Evolutionary conservation across 495 filamentous ascomycete species (phyloP), one percentile per base, ranked within the genome.

Genomic region (Neurospora sp.): DNA sequence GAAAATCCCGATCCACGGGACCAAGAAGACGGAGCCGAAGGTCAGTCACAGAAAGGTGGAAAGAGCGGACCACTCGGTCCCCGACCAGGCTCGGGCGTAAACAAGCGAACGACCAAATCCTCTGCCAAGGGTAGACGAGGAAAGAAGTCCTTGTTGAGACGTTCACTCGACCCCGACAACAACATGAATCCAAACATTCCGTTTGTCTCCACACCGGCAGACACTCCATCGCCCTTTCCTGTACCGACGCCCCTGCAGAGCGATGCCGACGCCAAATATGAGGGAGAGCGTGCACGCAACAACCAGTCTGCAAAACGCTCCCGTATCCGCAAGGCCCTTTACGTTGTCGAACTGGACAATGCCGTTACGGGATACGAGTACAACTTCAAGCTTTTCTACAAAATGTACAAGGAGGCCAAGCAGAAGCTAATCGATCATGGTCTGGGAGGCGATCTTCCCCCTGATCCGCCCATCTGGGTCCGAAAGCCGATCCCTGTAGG

Each of bases 341-440:
- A 72, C 61, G 41, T 72, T 18, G 59, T 72, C 10, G 71, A 72
- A 16, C 37, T 72, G n/a, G 71, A 72, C 71, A 72, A 69, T 37
- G 59, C 71, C 22, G 68, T 72, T 18, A 72, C 20, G 68, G 53
- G 38, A 35, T 72, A 69, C 39, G 35, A 41, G 12, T 41, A 61
- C 37, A 72, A 72, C 41, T 35, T 41, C 61, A 41, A 70, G n/a
- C 59, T 70, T 10, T 72, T 72, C 22, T 40, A 69, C 20, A 35
- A 39, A 3, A 20, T 39, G 31, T 69, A 69, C 37, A 41, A 65
- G n/a, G 31, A 37, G 44, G 14, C 31, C 37, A 71, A 22, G 16
- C 35, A 71, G 35, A 68, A 68, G 10, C 53, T 71, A 3, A 71
- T 35, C 8, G 46, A 38, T 20, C 70, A 69, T 39, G 46, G 35